Conservation (phyloP, 2,329 filamentous ascomycete genomes). For the Coleophoma crateriformis region DNA sequence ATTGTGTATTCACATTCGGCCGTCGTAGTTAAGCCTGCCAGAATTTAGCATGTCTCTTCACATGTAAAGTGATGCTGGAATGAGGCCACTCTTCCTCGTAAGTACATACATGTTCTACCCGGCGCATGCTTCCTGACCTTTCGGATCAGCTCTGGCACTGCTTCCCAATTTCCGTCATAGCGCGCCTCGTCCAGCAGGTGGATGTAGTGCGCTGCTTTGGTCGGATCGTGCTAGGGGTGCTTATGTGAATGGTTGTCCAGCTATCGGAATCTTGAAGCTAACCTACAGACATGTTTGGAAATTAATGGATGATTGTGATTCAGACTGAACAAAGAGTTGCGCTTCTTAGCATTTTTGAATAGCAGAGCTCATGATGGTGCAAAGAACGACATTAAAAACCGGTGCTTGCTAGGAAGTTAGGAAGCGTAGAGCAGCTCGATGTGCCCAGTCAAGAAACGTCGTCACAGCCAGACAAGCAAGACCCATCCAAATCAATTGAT, state of each 20-base stretch:
- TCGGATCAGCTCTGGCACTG: constrained; percentile 81
- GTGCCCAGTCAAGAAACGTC: neutral
- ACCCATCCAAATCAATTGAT: too few species aligned
- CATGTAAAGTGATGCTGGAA: too few species aligned
- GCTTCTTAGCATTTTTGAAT: neutral
- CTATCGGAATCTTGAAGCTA: too few species aligned
- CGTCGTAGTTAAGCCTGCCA: constrained; percentile 60
- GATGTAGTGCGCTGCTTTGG: constrained; percentile 80
- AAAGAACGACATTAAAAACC: neutral
- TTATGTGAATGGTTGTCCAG: neutral
- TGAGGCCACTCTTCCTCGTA: too few species aligned
- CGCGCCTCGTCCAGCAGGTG: constrained; percentile 78
- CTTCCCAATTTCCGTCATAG: constrained; percentile 81
- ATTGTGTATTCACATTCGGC: constrained; percentile 66
- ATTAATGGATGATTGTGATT: neutral
- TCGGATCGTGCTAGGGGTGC: constrained; percentile 34
- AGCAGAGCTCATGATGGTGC: neutral
- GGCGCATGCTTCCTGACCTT: constrained; percentile 95
- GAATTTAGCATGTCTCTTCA: neutral
- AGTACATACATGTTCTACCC: constrained; percentile 68
- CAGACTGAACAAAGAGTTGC: neutral
- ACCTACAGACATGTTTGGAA: constrained; percentile 22
- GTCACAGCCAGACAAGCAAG: neutral
- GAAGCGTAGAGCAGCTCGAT: neutral
- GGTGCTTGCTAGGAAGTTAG: too few species aligned